These are phyloP conservation scores for Sporothrix protearum DNA, from an alignment of 2,329 filamentous ascomycete species.

Conservation along the genomic window DNA sequence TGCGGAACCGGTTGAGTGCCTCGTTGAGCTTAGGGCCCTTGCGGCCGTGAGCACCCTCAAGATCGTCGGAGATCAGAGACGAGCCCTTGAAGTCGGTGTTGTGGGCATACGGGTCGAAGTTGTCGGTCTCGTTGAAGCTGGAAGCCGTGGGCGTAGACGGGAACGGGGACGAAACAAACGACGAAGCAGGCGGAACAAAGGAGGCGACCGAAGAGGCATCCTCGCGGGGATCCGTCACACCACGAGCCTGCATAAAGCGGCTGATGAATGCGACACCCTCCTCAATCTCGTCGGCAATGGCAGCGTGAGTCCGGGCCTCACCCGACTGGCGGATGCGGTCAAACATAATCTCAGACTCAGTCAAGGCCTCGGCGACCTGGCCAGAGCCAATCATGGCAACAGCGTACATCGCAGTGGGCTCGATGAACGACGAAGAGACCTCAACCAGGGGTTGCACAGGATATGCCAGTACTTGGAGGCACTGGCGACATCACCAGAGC, in stretches of 20 bases:
- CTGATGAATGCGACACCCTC: conserved; percentile 72
- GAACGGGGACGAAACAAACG: conserved; percentile 51
- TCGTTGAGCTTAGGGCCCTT: conserved; percentile 73
- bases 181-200: conserved; percentile 40
- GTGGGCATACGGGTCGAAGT: conserved; percentile 82
- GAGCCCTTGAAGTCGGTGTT: conserved; percentile 93
- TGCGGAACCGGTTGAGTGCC: conserved; percentile 77
- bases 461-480: conserved; percentile 79
- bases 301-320: conserved; percentile 42
- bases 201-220: conserved; percentile 45
- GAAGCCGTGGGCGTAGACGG: conserved; percentile 55
- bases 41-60: conserved; percentile 75
- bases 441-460: conserved; percentile 59
- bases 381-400: conserved; percentile 83
- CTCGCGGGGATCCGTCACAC: conserved; percentile 54
- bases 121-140: conserved; percentile 65
- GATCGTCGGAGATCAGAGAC: conserved; percentile 80
- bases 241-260: conserved; percentile 56
- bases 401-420: conserved; percentile 86
- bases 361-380: conserved; percentile 75
- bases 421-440: conserved; percentile 66
- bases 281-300: conserved; percentile 75
- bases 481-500: conserved; percentile 71
- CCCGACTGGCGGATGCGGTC: conserved; percentile 67
- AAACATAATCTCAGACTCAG: conserved; percentile 82